Evolutionary conservation across 2,329 filamentous ascomycete genomes (phyloP), one percentile per base, ranked within the genome.

Genomic region (Curvularia hawaiiensis): DNA sequence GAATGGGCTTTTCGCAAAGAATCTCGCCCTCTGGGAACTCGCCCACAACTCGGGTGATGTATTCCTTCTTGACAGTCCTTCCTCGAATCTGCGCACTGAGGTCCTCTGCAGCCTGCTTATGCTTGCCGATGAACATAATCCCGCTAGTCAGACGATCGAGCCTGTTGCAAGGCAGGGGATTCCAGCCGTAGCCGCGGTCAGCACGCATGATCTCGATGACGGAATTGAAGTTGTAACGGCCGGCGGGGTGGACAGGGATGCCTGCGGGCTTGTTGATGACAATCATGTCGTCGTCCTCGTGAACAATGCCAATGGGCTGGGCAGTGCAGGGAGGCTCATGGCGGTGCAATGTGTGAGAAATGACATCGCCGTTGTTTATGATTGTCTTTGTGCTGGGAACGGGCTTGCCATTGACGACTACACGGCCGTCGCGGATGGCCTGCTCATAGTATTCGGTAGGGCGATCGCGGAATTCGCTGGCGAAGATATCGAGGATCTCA

Each of bases 181-280:
- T 82, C 75, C 82, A 89, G 12, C 78, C 76, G 52, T 82, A 77
- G 30, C 83, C 82, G 38, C 86, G 78, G 71, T 97, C 90, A 2
- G 90, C 86, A 66, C 90, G 88, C 85, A 99, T 89, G 65, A 99
- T 97, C 80, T 98, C 93, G 39, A 96, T 85, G 45, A 99, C 85
- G 0, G 91, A 94, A 79, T 99, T 99, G 82, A 90, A 96, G 75
- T 94, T 92, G 81, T 99, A 99, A 48, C 95, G 88, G 6, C 95
- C 95, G 0, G 95, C 94, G 6, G 95, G 91, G 75, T 99, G 95
- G 0, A 99, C 95, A 0, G 95, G 95, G 40, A 99, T 88, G 7
- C 95, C 95, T 0, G 94, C 90, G 0, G 95, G 95, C 77, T 99
- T 99, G 79, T 97, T 92, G 75, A 99, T 96, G 60, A 98, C 93